A percentile compares a stretch with the other conserved stretches of the same genome.
Evolutionary conservation across 1,139 yeast genomes (phyloP).

Genomic region (Candida albicans): DNA sequence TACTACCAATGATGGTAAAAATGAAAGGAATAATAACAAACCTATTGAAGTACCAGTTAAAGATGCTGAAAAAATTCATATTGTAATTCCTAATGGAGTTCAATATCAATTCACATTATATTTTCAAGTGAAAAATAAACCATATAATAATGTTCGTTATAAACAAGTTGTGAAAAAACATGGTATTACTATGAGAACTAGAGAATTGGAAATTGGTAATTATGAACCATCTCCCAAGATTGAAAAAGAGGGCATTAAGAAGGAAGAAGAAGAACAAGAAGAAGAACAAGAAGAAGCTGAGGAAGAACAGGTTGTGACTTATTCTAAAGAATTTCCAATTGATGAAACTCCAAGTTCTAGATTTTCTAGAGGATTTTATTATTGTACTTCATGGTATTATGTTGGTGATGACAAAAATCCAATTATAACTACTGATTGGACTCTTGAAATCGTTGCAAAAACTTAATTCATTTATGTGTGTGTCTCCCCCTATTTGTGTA

Average conservation of each 20-base stretch:
- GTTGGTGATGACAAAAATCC: slow-evolving; percentile 31
- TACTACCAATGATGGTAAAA: too few species aligned
- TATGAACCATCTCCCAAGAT: slow-evolving; percentile 31
- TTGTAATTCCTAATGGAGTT: slow-evolving; percentile 41
- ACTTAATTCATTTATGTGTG: neutral
- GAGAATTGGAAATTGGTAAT: slow-evolving; percentile 33
- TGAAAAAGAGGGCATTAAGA: too few species aligned
- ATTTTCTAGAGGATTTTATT: slow-evolving; percentile 38
- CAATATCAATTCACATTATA: slow-evolving; percentile 35
- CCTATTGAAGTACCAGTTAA: slow-evolving; percentile 27
- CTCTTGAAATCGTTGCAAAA: slow-evolving; percentile 16
- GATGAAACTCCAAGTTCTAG: slow-evolving; percentile 46
- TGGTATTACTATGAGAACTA: slow-evolving; percentile 36
- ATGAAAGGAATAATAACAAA: too few species aligned
- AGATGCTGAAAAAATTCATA: slow-evolving; percentile 30
- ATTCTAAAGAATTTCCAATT: slow-evolving; percentile 30
- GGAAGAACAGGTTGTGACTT: slow-evolving; percentile 10
- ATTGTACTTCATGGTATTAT: slow-evolving; percentile 35
- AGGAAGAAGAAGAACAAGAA: too few species aligned
- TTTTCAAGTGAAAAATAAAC: slow-evolving; percentile 33
- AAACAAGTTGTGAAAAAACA: slow-evolving; percentile 41
- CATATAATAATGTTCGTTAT: slow-evolving; percentile 35
- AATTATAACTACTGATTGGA: slow-evolving; percentile 31
- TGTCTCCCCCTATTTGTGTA: too few species aligned
- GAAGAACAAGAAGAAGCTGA: too few species aligned